Conservation (phyloP, 495 filamentous ascomycete species). For the Podospora appendiculata region DNA sequence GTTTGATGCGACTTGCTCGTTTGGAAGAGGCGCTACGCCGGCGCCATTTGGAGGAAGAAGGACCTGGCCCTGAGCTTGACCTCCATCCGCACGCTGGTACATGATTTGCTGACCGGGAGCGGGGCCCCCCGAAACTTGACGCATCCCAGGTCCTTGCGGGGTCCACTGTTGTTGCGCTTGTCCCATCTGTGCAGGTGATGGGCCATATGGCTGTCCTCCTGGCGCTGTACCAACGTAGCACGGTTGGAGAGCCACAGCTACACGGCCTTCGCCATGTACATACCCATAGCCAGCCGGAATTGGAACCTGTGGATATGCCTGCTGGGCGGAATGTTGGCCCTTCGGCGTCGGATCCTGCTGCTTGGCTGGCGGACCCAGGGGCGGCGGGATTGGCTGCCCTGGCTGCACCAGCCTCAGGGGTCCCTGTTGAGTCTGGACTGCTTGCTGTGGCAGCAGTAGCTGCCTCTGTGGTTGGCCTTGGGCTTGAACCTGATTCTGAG, state of each 20-base stretch:
- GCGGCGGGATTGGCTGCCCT: conserved; percentile 1
- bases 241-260: conserved; percentile 26
- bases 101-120: conserved; percentile 1
- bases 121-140: background rate
- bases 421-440: background rate
- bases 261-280: conserved; percentile 35
- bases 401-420: background rate
- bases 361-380: background rate
- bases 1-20: background rate
- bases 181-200: background rate
- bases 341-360: conserved; percentile 2
- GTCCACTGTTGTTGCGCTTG: conserved; percentile 9
- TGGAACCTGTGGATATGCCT: conserved; percentile 36
- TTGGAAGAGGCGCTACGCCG: background rate
- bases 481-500: background rate
- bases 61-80: background rate
- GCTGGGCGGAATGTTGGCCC: conserved; percentile 16
- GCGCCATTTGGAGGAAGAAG: background rate
- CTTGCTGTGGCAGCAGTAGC: background rate
- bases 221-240: conserved; percentile 22
- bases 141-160: background rate
- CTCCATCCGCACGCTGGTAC: background rate
- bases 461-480: background rate
- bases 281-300: conserved; percentile 39
- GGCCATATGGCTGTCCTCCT: background rate